phyloP scores from a whole-genome alignment of 345 rosid species.

The Ricinus communis region DNA sequence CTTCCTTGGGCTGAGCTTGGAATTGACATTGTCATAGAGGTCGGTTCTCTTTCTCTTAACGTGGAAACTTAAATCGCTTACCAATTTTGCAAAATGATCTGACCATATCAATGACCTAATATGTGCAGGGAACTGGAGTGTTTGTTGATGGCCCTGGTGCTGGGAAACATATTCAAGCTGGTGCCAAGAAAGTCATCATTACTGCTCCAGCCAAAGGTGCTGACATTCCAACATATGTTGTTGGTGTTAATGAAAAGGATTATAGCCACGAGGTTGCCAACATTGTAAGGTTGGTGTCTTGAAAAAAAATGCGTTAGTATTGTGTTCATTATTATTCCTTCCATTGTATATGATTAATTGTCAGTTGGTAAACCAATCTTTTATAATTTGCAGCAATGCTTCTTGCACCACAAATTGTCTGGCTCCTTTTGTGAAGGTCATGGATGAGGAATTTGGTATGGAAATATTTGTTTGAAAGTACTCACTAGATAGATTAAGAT shows the following conservation, averaged over 20 bases:
- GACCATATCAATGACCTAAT: no score
- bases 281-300: slow-evolving; percentile 65
- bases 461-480: background rate
- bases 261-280: slow-evolving; percentile 69
- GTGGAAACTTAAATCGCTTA: no score
- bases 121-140: slow-evolving; percentile 87
- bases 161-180: slow-evolving; percentile 97
- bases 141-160: slow-evolving; percentile 99
- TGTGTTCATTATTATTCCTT: background rate
- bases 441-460: slow-evolving; percentile 92
- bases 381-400: slow-evolving; percentile 66
- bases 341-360: background rate
- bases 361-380: slow-evolving; percentile 1
- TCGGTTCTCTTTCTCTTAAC: slow-evolving; percentile 11
- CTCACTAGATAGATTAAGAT: background rate
- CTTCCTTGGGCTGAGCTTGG: slow-evolving; percentile 99
- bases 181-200: slow-evolving; percentile 94
- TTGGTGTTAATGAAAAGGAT: slow-evolving; percentile 90
- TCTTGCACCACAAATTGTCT: slow-evolving; percentile 98
- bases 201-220: slow-evolving; percentile 99
- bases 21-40: slow-evolving; percentile 98
- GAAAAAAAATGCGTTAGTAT: no score
- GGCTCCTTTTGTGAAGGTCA: slow-evolving; percentile 86
- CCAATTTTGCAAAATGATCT: background rate
- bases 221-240: slow-evolving; percentile 91